A percentile compares a stretch with the other conserved stretches of the same genome.
Evolutionary conservation across 306 rosid genomes (phyloP).

Genomic region (Rosa lucieae): DNA sequence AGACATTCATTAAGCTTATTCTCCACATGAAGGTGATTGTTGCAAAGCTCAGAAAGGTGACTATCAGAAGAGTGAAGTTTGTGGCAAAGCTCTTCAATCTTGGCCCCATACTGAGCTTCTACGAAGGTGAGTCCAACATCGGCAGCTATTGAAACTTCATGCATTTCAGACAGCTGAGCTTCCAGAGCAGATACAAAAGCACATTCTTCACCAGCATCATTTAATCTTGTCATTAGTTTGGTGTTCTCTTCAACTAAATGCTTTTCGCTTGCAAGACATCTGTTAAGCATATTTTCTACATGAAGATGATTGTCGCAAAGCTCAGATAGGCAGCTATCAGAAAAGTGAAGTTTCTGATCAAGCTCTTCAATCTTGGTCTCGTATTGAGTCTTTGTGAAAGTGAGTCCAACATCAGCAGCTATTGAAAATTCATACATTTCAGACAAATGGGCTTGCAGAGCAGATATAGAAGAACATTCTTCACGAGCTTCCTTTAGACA

Average conservation of each 20-base stretch:
- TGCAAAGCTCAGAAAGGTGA: slow-evolving; percentile 45
- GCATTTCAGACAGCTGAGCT: slow-evolving; percentile 64
- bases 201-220: slow-evolving; percentile 49
- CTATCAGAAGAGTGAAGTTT: slow-evolving; percentile 47
- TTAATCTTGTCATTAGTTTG: slow-evolving; percentile 48
- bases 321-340: slow-evolving; percentile 43
- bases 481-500: slow-evolving; percentile 41
- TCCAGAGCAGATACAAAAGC: slow-evolving; percentile 53
- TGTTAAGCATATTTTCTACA: slow-evolving; percentile 45
- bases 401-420: slow-evolving; percentile 57
- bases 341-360: slow-evolving; percentile 43
- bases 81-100: slow-evolving; percentile 48
- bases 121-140: slow-evolving; percentile 59
- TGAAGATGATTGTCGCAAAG: slow-evolving; percentile 47
- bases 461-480: slow-evolving; percentile 48
- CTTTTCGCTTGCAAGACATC: slow-evolving; percentile 53
- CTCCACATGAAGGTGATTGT: slow-evolving; percentile 55
- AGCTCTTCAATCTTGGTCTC: slow-evolving; percentile 52
- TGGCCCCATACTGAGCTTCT: slow-evolving; percentile 61
- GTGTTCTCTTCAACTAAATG: slow-evolving; percentile 58
- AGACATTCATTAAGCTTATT: slow-evolving; percentile 44
- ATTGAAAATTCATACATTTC: slow-evolving; percentile 60
- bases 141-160: slow-evolving; percentile 54
- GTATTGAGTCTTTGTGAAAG: slow-evolving; percentile 51
- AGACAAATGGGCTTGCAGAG: slow-evolving; percentile 55